A percentile compares a stretch with the other conserved stretches of the same genome.
Evolutionary conservation across 2,329 filamentous ascomycete genomes (phyloP).

Genomic region (Aspergillus spinulosporus): DNA sequence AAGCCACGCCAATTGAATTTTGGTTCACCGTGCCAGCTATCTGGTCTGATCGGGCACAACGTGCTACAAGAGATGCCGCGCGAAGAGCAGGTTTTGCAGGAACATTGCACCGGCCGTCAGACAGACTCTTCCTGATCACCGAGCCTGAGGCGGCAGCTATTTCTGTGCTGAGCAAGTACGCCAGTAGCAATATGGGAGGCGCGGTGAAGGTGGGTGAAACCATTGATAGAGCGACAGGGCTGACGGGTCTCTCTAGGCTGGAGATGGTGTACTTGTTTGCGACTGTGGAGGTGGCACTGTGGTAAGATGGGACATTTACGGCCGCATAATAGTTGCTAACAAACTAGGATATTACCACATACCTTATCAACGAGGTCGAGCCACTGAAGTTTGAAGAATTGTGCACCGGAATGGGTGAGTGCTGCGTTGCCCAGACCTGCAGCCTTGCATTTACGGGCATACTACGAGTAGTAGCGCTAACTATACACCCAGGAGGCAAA

Average conservation of each 20-base stretch:
- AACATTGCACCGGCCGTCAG: neutral
- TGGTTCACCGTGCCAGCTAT: slow-evolving; percentile 34
- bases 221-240: neutral
- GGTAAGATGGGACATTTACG: slow-evolving; percentile 4
- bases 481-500: slow-evolving; percentile 29
- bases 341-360: slow-evolving; percentile 26
- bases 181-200: neutral
- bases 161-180: slow-evolving; percentile 14
- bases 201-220: neutral
- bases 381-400: slow-evolving; percentile 14
- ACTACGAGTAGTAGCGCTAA: neutral
- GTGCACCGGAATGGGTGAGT: slow-evolving; percentile 15
- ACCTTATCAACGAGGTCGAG: slow-evolving; percentile 18
- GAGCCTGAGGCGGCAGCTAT: slow-evolving; percentile 29
- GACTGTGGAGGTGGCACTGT: slow-evolving; percentile 34
- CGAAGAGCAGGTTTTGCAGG: slow-evolving; percentile 16
- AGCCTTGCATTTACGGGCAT: neutral
- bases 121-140: slow-evolving; percentile 20
- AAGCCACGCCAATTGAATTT: slow-evolving; percentile 23
- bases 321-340: neutral
- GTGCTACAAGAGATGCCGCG: slow-evolving; percentile 18
- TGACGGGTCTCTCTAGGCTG: neutral
- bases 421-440: no score
- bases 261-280: slow-evolving; percentile 23
- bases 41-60: slow-evolving; percentile 30